Percentiles rank a stretch among this genome's conserved stretches.
Conservation (phyloP, 1,284 basidiomycete species). For the Sanghuangporus baumii region DNA sequence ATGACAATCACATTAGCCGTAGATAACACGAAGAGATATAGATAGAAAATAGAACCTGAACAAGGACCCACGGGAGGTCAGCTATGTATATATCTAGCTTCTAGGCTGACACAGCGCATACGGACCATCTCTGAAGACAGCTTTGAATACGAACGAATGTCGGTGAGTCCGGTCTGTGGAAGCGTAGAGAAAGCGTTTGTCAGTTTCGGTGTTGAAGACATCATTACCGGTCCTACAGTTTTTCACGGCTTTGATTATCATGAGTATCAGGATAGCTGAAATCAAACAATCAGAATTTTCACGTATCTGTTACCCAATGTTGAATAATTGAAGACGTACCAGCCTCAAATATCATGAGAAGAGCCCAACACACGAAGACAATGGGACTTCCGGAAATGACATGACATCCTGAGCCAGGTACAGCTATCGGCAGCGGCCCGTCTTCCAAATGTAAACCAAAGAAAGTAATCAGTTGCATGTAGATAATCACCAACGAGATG, state of each 20-base stretch:
- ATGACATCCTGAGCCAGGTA: neutral
- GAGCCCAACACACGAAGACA: conserved; percentile 1
- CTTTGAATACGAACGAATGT: neutral
- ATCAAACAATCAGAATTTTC: neutral
- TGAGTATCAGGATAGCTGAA: neutral
- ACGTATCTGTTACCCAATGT: neutral
- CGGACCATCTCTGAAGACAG: conserved; percentile 7
- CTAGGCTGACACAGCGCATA: neutral
- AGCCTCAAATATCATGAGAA: conserved; percentile 8
- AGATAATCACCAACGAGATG: neutral
- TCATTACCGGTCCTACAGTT: neutral
- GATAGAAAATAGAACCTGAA: neutral
- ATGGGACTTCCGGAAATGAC: conserved; percentile 2
- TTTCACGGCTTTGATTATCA: conserved; percentile 1
- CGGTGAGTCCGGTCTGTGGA: neutral
- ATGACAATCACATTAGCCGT: conserved; percentile 7
- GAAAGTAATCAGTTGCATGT: neutral
- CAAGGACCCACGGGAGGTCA: too few relatives aligned
- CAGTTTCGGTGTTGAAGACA: neutral
- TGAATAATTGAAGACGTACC: neutral
- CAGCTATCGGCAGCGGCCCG: neutral
- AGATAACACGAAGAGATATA: conserved; percentile 1
- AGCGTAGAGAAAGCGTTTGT: neutral
- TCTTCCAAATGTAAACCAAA: neutral
- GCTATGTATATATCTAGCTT: neutral